Percentiles rank a stretch among this genome's conserved stretches.
phyloP scores from a whole-genome alignment of 2,329 filamentous ascomycete species.

The Phyllosticta paracitricarpa region DNA sequence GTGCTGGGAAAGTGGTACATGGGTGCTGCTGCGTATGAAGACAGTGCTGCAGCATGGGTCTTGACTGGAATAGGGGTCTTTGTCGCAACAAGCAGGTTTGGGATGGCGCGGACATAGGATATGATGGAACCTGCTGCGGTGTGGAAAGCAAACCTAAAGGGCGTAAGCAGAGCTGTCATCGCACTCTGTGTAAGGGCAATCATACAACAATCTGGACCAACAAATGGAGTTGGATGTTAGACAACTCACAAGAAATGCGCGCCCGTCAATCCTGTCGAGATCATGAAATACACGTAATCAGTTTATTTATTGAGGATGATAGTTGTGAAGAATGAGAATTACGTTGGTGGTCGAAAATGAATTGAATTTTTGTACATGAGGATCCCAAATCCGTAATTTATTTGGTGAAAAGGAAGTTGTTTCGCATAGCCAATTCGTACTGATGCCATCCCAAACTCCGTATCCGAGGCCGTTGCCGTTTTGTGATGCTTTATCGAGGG shows the following conservation, averaged over 20 bases:
- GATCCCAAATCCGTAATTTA: not conserved
- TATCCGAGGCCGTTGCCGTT: not conserved
- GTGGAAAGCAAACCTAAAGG: no score
- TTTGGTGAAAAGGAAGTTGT: not conserved
- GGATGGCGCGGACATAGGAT: no score
- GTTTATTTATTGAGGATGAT: no score
- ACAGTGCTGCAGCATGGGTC: slow-evolving; percentile 2
- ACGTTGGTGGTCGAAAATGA: no score
- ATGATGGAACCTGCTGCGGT: not conserved
- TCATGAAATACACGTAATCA: no score
- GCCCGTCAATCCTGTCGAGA: no score
- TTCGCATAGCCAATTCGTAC: not conserved
- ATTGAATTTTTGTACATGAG: not conserved
- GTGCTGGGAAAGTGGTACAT: not conserved
- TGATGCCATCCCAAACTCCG: not conserved
- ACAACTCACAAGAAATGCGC: no score
- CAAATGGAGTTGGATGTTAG: no score
- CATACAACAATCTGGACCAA: no score
- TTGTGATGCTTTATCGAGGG: not conserved
- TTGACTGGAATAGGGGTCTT: not conserved
- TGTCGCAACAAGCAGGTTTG: not conserved
- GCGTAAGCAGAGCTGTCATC: no score
- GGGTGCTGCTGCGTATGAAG: not conserved
- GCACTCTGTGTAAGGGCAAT: no score
- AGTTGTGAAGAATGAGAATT: no score